These are phyloP conservation scores for Chytriomyces hyalinus DNA, from an alignment of 192 early-diverging fungal genomes.

Conservation along the genomic window DNA sequence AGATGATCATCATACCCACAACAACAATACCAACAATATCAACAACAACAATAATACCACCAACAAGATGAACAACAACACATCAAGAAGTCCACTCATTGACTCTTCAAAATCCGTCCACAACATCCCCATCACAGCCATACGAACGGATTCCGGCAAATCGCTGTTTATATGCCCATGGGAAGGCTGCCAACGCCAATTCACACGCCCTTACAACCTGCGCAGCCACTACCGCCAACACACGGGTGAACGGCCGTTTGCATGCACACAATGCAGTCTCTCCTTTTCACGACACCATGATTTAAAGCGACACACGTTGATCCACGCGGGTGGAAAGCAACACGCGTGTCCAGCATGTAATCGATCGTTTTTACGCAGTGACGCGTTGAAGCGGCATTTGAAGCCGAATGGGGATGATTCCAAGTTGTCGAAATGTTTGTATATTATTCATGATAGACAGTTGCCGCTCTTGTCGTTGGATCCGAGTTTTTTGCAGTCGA, in stretches of 20 bases:
- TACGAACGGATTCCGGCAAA: background rate
- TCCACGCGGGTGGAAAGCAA: slow-evolving; percentile 4
- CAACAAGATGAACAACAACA: background rate
- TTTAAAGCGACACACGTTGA: slow-evolving; percentile 7
- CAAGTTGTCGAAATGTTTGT: slow-evolving; percentile 8
- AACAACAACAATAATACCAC: background rate
- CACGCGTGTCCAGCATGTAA: slow-evolving; percentile 3
- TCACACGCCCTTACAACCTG: background rate
- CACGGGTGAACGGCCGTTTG: background rate
- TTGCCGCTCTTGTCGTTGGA: too few species aligned
- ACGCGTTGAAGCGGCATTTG: slow-evolving; percentile 21
- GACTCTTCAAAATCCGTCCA: background rate
- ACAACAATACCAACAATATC: background rate
- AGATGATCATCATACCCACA: background rate
- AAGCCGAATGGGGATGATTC: slow-evolving; percentile 9
- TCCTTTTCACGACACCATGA: slow-evolving; percentile 9
- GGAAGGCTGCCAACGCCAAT: background rate
- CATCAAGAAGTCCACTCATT: background rate
- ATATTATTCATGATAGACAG: slow-evolving; percentile 1
- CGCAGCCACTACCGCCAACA: background rate
- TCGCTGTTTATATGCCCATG: background rate
- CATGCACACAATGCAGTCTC: slow-evolving; percentile 1
- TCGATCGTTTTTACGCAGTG: slow-evolving; percentile 8
- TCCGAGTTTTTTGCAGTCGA: too few species aligned
- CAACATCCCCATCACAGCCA: background rate